Evolutionary conservation across 2,329 filamentous ascomycete species (phyloP), one percentile per base, ranked within the genome.

Genomic region (Dothistroma pini): DNA sequence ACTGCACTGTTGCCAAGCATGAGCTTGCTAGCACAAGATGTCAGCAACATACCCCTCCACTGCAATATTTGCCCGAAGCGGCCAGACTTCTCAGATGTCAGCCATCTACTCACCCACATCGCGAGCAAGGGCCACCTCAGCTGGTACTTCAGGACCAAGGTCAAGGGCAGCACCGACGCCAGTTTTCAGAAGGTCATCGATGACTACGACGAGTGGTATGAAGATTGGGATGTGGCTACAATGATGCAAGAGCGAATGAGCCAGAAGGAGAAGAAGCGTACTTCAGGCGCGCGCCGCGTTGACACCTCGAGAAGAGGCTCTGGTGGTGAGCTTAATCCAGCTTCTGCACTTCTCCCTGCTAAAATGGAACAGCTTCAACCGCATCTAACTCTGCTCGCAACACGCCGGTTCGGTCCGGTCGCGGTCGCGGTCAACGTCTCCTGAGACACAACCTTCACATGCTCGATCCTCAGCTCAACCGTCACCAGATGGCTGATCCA

Each of bases 61-160:
- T 97, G 93, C 84, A 87, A 83, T 71, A 88, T 96, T 68, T 97
- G 93, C 74, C 88, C 89, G 38, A 90, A 88, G 67, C 84, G 83
- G 63, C 90, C 91, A 44, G 84, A 78, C 32, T 97, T 97, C 77
- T 96, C 91, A 59, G 93, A 97, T 75, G 82, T 92, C 50, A 96
- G 93, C 35, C 93, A 97, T 75, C 81, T 97, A 41, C 84, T 97
- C 72, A 97, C 93, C 12, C 93, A 97, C 73, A 86, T 97, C 64
- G 86, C 89, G 62, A 97, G 93, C 66, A 97, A 97, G 74, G 89
- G 89, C n/a, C 93, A 97, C 74, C 80, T 97, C 35, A 87, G 91
- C 62, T 85, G 91, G 72, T 87, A 90, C 70, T 96, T 93, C 78
- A 91, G 91, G 71, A 83, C 91, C 56, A 88, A 91, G 69, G 85